Evolutionary conservation across 1,284 basidiomycete genomes (phyloP), one percentile per base, ranked within the genome.

Genomic region (Meripilus lineatus): DNA sequence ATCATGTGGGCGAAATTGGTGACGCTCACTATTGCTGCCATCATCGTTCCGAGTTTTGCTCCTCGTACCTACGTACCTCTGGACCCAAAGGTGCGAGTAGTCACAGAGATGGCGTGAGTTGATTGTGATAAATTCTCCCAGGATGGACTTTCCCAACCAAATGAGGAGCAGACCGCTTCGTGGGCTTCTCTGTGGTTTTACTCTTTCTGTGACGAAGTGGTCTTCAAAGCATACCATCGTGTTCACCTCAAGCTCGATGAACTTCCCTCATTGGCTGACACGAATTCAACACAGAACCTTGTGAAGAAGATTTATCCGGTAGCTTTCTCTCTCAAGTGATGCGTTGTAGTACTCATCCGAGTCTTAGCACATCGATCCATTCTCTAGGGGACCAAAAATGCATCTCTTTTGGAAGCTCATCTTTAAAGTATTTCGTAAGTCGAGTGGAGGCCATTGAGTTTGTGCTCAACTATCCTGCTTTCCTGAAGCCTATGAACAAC

Each of bases 191-290:
- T 66, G 38, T 15, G 58, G 18, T 46, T 58, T 4, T 68, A 59
- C 42, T 47, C 47, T 1, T 70, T 59, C 50, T 37, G 69, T 7
- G 61, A 64, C 26, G 56, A 57, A 0, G 46, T 62, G 15, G 51
- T 71, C 15, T 59, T 54, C 49, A 42, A 49, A 7, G 65, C 62
- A 1, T 57, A 57, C 46, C 55, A 53, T 13, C 47, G 58, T 24
- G 40, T 58, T 4, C 63, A 64, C 40, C 47, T 69, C 10, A 49
- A 60, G 13, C 51, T 54, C 37, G 63, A 64, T 8, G 50, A 63
- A 48, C 51, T 72, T 4, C 74, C 72, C 14, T 69, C 72, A 0
- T 50, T 76, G 11, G 63, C 71, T 1, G 75, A 77, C 49, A 72
- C 71, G 45, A 73, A 77, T 49, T 56, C 60, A 23, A 62, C 72